These are phyloP conservation scores for Claviceps maximensis DNA, from an alignment of 2,329 filamentous ascomycete species.

Conservation along the genomic window DNA sequence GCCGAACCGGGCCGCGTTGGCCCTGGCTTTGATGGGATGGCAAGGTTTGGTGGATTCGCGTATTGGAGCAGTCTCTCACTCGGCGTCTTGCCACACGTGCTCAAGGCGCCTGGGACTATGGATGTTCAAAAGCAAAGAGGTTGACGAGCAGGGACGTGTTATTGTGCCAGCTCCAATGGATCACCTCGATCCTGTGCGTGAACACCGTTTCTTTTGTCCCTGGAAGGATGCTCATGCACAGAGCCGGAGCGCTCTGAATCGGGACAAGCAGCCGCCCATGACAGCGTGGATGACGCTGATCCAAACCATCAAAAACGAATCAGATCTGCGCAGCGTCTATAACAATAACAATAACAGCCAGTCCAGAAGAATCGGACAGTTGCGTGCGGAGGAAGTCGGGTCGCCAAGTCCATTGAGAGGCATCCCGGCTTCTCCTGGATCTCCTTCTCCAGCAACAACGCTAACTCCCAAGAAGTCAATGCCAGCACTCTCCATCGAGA, in stretches of 20 bases:
- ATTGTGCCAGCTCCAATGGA: constrained; percentile 49
- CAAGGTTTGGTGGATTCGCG: constrained; percentile 45
- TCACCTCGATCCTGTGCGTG: constrained; percentile 52
- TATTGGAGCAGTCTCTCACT: constrained; percentile 51
- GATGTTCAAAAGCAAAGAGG: constrained; percentile 74
- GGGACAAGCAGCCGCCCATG: constrained; percentile 22
- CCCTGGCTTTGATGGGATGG: constrained; percentile 64
- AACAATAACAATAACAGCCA: constrained; percentile 14
- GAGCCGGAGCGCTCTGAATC: constrained; percentile 23
- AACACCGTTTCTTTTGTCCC: constrained; percentile 75
- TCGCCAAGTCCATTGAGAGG: constrained; percentile 1
- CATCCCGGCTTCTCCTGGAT: constrained; percentile 2
- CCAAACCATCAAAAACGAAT: constrained; percentile 44
- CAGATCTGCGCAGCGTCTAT: constrained; percentile 32
- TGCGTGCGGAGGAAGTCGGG: not conserved
- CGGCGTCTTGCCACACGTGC: constrained; percentile 73
- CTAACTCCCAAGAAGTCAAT: constrained; percentile 1
- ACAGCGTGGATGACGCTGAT: constrained; percentile 43
- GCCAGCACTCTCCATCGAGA: constrained; percentile 4
- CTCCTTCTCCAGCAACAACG: constrained; percentile 9
- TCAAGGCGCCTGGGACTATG: constrained; percentile 81
- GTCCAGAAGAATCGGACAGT: constrained; percentile 13
- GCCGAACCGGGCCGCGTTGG: constrained; percentile 50
- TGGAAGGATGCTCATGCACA: constrained; percentile 59
- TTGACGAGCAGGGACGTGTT: constrained; percentile 38